Conservation (phyloP, 2,329 filamentous ascomycete genomes). For the Colletotrichum nymphaeae region DNA sequence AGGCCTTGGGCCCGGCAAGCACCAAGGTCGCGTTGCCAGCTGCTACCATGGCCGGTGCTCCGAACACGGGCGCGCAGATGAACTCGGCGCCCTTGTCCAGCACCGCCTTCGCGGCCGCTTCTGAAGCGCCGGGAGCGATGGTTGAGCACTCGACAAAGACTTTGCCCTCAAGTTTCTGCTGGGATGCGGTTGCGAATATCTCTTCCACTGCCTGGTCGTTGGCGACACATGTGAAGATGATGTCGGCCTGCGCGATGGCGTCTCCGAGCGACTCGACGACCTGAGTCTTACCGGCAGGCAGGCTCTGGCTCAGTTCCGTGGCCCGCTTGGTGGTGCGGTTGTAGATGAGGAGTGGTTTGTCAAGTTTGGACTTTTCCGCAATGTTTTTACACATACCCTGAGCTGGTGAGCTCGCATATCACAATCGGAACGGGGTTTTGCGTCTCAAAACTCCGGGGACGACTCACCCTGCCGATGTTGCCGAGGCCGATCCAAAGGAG, state of each 20-base stretch:
- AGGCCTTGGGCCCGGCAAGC: constrained; percentile 71
- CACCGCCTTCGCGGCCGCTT: constrained; percentile 70
- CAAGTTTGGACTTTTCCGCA: constrained; percentile 78
- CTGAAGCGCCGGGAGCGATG: constrained; percentile 84
- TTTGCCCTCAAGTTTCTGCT: constrained; percentile 72
- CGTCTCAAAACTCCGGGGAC: background rate
- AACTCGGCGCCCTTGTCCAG: constrained; percentile 75
- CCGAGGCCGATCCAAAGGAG: constrained; percentile 86
- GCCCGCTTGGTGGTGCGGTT: constrained; percentile 81
- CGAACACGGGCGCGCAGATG: constrained; percentile 78
- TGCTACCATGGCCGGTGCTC: constrained; percentile 77
- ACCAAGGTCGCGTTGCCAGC: constrained; percentile 78
- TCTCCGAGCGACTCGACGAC: constrained; percentile 74
- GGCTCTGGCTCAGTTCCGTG: constrained; percentile 69
- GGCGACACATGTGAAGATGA: constrained; percentile 85
- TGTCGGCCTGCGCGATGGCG: constrained; percentile 75
- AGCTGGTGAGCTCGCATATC: constrained; percentile 15
- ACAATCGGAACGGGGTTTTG: constrained; percentile 36
- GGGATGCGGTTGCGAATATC: constrained; percentile 68
- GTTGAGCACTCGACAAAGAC: constrained; percentile 90
- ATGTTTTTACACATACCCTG: constrained; percentile 89
- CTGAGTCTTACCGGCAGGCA: constrained; percentile 71
- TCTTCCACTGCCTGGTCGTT: constrained; percentile 80
- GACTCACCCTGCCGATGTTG: constrained; percentile 84
- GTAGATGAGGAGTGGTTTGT: constrained; percentile 79